Conservation (phyloP, 2,329 filamentous ascomycete species). For the Aspergillus neotritici region DNA sequence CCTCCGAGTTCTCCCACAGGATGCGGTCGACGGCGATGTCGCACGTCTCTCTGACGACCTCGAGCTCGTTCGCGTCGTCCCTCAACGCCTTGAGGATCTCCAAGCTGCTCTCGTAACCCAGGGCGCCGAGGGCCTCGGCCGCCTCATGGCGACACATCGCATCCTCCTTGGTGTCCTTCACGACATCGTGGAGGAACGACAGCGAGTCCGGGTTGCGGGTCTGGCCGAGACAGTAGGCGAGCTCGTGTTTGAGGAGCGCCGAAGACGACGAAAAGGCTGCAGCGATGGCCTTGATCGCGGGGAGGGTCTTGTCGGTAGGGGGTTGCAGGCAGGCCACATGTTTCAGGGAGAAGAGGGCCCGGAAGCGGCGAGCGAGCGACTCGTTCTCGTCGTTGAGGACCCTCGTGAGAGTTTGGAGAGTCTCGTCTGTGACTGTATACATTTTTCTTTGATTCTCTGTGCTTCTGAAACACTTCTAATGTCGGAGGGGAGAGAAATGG, state of each 20-base stretch:
- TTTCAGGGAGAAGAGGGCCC: constrained; percentile 95
- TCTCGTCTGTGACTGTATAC: constrained; percentile 22
- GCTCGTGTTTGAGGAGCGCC: constrained; percentile 88
- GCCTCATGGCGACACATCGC: constrained; percentile 95
- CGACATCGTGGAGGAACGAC: constrained; percentile 64
- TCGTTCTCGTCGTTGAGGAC: constrained; percentile 74
- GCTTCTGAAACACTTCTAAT: no score
- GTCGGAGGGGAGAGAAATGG: background rate
- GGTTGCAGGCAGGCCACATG: constrained; percentile 70
- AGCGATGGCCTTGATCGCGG: constrained; percentile 74
- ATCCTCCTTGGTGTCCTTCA: constrained; percentile 77
- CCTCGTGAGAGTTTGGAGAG: constrained; percentile 51
- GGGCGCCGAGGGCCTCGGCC: constrained; percentile 84
- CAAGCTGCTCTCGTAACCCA: constrained; percentile 70
- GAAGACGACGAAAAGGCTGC: constrained; percentile 80
- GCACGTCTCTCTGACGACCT: constrained; percentile 88
- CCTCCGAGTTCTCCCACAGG: constrained; percentile 79
- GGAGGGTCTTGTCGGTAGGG: constrained; percentile 52
- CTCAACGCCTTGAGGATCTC: constrained; percentile 66
- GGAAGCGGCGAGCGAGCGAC: constrained; percentile 82
- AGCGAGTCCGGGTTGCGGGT: constrained; percentile 71
- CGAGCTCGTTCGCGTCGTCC: constrained; percentile 68
- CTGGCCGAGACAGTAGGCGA: constrained; percentile 95
- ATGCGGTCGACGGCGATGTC: constrained; percentile 94
- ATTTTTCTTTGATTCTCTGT: no score